Conservation (phyloP, 495 filamentous ascomycete species). For the Bryoglossum gracile region DNA sequence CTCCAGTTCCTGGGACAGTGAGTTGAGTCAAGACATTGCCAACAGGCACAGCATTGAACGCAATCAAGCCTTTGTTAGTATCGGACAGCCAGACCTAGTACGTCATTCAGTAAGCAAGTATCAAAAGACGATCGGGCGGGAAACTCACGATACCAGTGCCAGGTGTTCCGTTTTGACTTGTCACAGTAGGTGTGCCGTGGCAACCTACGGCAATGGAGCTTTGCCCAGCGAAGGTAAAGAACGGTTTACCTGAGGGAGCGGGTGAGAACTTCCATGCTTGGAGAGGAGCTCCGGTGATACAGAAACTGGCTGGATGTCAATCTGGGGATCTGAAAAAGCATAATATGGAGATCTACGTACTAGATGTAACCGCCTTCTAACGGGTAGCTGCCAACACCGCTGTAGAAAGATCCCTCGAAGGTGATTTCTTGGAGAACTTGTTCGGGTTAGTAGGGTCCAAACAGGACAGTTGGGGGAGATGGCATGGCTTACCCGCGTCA, state of each 20-base stretch:
- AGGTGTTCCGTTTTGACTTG: slow-evolving; percentile 29
- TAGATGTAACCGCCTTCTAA: slow-evolving; percentile 42
- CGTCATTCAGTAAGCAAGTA: background rate
- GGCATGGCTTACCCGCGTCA: slow-evolving; percentile 22
- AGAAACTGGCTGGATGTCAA: background rate
- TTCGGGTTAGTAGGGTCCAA: background rate
- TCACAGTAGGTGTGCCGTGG: slow-evolving; percentile 32
- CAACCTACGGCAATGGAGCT: slow-evolving; percentile 30
- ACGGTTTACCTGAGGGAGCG: slow-evolving; percentile 9
- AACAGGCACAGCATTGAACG: slow-evolving; percentile 30
- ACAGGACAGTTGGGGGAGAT: background rate
- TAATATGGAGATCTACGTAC: slow-evolving; percentile 26
- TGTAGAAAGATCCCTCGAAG: slow-evolving; percentile 33
- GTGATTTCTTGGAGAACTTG: slow-evolving; percentile 34
- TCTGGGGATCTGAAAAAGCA: too few relatives aligned
- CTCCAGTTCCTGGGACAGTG: slow-evolving; percentile 25
- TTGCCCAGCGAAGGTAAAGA: slow-evolving; percentile 17
- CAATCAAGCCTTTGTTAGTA: slow-evolving; percentile 32
- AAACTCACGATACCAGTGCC: slow-evolving; percentile 25
- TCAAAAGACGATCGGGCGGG: background rate
- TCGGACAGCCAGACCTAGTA: slow-evolving; percentile 35
- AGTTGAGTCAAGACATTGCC: slow-evolving; percentile 29
- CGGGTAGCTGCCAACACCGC: slow-evolving; percentile 37
- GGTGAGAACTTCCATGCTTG: background rate
- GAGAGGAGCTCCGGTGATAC: slow-evolving; percentile 12